Percentiles rank a stretch among this genome's conserved stretches.
Conservation (phyloP, 2,329 filamentous ascomycete genomes). For the Parasarocladium wereldwijsianum region DNA sequence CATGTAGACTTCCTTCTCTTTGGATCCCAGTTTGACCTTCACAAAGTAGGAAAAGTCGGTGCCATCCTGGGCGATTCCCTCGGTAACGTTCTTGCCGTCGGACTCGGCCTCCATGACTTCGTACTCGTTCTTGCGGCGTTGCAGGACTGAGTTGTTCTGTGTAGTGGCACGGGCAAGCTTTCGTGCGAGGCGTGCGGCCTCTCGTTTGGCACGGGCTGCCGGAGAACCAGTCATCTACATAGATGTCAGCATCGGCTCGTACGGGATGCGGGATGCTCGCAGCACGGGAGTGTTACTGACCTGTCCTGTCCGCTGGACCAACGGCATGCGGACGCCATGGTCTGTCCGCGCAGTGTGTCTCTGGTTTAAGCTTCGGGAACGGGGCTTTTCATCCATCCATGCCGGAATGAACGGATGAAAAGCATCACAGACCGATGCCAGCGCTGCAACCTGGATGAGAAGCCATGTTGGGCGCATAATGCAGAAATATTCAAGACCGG, state of each 20-base stretch:
- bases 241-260: not conserved
- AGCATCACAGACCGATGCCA: conserved; percentile 27
- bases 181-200: conserved; percentile 20
- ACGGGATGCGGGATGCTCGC: not conserved
- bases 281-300: not conserved
- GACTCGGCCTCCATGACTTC: conserved; percentile 28
- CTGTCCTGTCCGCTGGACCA: conserved; percentile 20
- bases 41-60: conserved; percentile 53
- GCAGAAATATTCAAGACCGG: too few relatives aligned
- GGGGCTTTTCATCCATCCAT: conserved; percentile 18
- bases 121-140: conserved; percentile 30
- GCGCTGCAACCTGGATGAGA: conserved; percentile 32
- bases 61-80: conserved; percentile 47
- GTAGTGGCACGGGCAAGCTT: conserved; percentile 20
- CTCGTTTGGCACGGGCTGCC: conserved; percentile 20
- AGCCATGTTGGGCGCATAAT: conserved; percentile 25
- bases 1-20: conserved; percentile 40
- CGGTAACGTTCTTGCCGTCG: conserved; percentile 30
- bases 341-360: conserved; percentile 8
- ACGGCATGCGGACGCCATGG: conserved; percentile 21
- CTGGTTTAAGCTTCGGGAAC: conserved; percentile 11
- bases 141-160: conserved; percentile 7
- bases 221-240: conserved; percentile 12
- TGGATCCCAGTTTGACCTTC: conserved; percentile 39
- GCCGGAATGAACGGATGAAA: conserved; percentile 30